These are phyloP conservation scores for Arabidopsis thaliana DNA, from an alignment of 345 rosid species.

Conservation along the genomic window TAIR10.1 NC_003074.8:19854501-19855000, in stretches of 20 bases:
- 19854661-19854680: slow-evolving; percentile 5
- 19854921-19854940: slow-evolving; percentile 28
- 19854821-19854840: background rate
- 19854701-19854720: slow-evolving; percentile 25
- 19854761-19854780: slow-evolving; percentile 15
- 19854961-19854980: slow-evolving; percentile 14
- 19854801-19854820: slow-evolving; percentile 28
- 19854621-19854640: background rate
- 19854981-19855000: background rate
- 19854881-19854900: slow-evolving; percentile 13
- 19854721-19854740: slow-evolving; percentile 30
- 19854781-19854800: slow-evolving; percentile 37
- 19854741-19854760: slow-evolving; percentile 34
- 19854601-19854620: background rate
- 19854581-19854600: background rate
- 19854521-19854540: background rate
- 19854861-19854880: background rate
- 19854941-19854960: slow-evolving; percentile 21
- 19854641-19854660: slow-evolving; percentile 1
- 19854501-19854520: background rate
- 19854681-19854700: background rate
- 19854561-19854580: background rate
- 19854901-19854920: background rate
- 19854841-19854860: background rate
- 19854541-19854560: background rate